Conservation (phyloP, 2,329 filamentous ascomycete genomes). For the Clathrospora elynae region DNA sequence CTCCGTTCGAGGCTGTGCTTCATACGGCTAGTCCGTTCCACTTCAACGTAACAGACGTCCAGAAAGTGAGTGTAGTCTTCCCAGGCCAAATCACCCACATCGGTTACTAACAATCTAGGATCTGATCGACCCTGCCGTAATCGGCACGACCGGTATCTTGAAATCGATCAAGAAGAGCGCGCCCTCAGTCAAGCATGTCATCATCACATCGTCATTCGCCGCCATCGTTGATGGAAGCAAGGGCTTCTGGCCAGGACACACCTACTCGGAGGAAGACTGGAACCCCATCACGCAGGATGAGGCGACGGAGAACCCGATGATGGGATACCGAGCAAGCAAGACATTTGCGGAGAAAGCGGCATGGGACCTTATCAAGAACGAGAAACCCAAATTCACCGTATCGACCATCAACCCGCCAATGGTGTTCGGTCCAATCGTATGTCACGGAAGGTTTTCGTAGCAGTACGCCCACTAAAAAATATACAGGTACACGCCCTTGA, state of each 20-base stretch:
- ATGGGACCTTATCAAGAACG: conserved; percentile 59
- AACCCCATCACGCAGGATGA: conserved; percentile 61
- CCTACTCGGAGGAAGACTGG: conserved; percentile 62
- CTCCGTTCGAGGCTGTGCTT: conserved; percentile 70
- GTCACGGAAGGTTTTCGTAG: conserved; percentile 4
- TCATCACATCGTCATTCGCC: conserved; percentile 73
- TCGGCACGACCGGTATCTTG: conserved; percentile 67
- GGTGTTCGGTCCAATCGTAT: conserved; percentile 57
- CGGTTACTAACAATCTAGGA: conserved; percentile 37
- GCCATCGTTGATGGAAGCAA: conserved; percentile 64
- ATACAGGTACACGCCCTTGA: conserved; percentile 61
- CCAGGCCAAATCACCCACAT: rapidly evolving
- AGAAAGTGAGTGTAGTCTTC: conserved; percentile 56
- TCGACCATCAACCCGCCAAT: conserved; percentile 58
- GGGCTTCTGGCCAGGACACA: conserved; percentile 55
- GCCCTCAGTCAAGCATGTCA: conserved; percentile 72
- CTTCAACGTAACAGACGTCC: conserved; percentile 71
- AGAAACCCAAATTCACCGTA: conserved; percentile 57
- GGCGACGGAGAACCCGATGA: conserved; percentile 50
- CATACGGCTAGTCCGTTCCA: conserved; percentile 66
- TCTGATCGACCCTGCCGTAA: conserved; percentile 65
- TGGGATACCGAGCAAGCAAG: conserved; percentile 62
- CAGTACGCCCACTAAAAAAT: conserved; percentile 13
- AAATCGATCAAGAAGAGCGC: conserved; percentile 65
- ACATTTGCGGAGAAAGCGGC: conserved; percentile 64